Percentiles rank a stretch among this genome's conserved stretches.
These are phyloP conservation scores for Gloeophyllum trabeum DNA, from an alignment of 768 basidiomycete genomes.

Conservation along the genomic window DNA sequence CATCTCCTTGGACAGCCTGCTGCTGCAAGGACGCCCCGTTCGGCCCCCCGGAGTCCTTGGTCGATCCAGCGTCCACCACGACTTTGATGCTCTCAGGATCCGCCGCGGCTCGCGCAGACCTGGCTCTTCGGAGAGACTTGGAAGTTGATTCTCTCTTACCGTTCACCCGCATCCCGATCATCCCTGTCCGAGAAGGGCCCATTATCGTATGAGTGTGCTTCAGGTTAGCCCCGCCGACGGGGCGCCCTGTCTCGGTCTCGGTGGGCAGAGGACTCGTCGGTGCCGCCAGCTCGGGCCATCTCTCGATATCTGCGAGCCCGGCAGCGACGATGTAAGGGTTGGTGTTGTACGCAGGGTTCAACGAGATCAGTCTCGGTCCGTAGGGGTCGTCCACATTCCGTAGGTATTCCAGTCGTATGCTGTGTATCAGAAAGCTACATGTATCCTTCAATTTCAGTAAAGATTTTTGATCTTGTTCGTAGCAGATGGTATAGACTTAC, in stretches of 20 bases:
- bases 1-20: background rate
- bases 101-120: background rate
- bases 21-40: background rate
- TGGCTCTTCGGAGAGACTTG: background rate
- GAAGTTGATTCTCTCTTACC: conserved; percentile 44
- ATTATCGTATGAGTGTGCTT: conserved; percentile 88
- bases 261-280: conserved; percentile 64
- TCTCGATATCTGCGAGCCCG: conserved; percentile 63
- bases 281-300: conserved; percentile 77
- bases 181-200: conserved; percentile 56
- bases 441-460: conserved; percentile 1
- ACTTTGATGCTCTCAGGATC: background rate
- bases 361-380: conserved; percentile 67
- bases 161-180: conserved; percentile 64
- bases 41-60: background rate
- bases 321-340: conserved; percentile 81
- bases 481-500: conserved; percentile 20
- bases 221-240: conserved; percentile 38
- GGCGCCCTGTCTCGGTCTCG: conserved; percentile 41
- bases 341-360: conserved; percentile 64
- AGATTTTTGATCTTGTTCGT: background rate
- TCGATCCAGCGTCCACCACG: background rate
- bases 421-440: conserved; percentile 72
- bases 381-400: conserved; percentile 84
- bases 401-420: conserved; percentile 77